phyloP scores from a whole-genome alignment of 495 filamentous ascomycete genomes.

The Penicillium crystallinum region DNA sequence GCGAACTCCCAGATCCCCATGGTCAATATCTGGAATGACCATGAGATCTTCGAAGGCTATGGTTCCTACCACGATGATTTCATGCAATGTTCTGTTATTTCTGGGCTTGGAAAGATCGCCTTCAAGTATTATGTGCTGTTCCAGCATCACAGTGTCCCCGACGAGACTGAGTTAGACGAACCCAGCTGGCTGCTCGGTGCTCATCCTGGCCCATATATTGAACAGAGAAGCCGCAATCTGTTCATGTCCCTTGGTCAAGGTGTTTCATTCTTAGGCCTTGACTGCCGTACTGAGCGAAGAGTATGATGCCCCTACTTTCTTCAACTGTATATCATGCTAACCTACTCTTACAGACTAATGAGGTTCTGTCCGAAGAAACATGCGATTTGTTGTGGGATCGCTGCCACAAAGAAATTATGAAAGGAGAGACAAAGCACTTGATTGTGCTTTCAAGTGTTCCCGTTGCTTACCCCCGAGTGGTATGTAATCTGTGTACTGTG shows the following conservation, averaged over 20 bases:
- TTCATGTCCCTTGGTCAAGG: constrained; percentile 78
- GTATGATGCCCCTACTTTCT: constrained; percentile 26
- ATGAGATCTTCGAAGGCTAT: constrained; percentile 96
- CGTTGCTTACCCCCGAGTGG: constrained; percentile 88
- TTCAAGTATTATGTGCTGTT: constrained; percentile 99
- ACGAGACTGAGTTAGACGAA: constrained; percentile 75
- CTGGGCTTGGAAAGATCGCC: constrained; percentile 80
- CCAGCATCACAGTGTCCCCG: constrained; percentile 83
- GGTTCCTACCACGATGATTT: constrained; percentile 90
- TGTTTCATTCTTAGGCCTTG: constrained; percentile 78
- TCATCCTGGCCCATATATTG: constrained; percentile 83
- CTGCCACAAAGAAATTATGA: constrained; percentile 70
- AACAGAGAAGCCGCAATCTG: constrained; percentile 73
- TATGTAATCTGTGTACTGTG: constrained; percentile 36
- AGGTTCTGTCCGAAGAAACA: constrained; percentile 73
- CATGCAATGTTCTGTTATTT: constrained; percentile 87
- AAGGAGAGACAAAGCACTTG: constrained; percentile 81
- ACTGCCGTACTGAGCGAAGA: constrained; percentile 86
- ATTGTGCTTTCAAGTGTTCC: constrained; percentile 82
- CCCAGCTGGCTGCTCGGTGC: constrained; percentile 86
- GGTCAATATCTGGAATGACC: constrained; percentile 97
- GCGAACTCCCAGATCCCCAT: constrained; percentile 94
- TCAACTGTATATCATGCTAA: not conserved
- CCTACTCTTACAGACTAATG: constrained; percentile 48
- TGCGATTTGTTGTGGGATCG: constrained; percentile 83